Evolutionary conservation across 345 rosid genomes (phyloP).

Genomic region (Eucalyptus polyanthemos): DNA sequence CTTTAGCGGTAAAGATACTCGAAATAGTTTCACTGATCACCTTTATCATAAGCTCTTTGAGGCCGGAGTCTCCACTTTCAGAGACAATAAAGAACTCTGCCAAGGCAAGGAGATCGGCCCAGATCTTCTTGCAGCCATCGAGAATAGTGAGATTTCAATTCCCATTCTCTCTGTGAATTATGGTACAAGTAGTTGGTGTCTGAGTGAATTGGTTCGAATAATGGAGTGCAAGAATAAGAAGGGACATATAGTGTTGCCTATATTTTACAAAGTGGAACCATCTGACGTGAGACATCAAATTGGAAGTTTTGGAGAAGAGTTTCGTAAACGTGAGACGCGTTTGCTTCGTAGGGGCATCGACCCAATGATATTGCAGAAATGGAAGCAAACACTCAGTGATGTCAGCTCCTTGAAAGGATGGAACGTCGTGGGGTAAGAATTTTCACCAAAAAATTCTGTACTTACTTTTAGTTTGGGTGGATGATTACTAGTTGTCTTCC

Average conservation of each 20-base stretch:
- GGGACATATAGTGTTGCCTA: background rate
- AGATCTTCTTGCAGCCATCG: too few relatives aligned
- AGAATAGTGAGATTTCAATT: background rate
- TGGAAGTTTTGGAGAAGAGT: accelerated
- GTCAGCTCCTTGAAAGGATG: background rate
- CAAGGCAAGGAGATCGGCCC: background rate
- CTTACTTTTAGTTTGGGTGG: background rate
- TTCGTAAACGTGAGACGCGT: accelerated
- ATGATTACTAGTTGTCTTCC: background rate
- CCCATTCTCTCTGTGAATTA: background rate
- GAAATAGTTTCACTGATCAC: background rate
- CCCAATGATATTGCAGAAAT: background rate
- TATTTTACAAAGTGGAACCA: background rate
- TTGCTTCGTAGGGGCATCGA: accelerated
- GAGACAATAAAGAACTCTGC: background rate
- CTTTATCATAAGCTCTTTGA: background rate
- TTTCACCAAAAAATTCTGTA: background rate
- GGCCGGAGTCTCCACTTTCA: accelerated
- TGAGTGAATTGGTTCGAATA: background rate
- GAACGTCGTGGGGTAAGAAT: accelerated
- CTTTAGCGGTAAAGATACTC: background rate
- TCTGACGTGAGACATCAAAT: accelerated
- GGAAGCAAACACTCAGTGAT: background rate
- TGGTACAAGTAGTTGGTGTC: background rate
- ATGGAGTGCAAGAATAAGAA: background rate